Conservation (phyloP, 1,139 yeast species). For the Geotrichum klebahnii region DNA sequence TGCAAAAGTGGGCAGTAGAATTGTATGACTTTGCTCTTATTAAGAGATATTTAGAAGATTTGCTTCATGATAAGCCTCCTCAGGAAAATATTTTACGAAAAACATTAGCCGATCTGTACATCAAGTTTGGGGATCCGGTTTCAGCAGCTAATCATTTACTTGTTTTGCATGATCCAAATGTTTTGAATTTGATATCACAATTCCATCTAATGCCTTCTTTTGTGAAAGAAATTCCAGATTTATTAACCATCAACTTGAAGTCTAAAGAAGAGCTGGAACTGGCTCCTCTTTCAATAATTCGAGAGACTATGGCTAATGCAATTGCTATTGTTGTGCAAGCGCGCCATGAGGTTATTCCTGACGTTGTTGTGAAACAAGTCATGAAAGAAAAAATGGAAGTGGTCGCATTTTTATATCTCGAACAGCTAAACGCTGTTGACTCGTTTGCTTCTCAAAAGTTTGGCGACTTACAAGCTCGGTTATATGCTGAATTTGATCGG, state of each 20-base stretch:
- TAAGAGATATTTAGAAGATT: constrained; percentile 49
- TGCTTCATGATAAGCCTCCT: constrained; percentile 30
- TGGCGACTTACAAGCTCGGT: constrained; percentile 61
- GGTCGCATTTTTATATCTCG: constrained; percentile 57
- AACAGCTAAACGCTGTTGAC: constrained; percentile 53
- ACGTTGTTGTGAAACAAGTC: constrained; percentile 48
- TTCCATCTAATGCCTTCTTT: constrained; percentile 59
- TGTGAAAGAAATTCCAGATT: constrained; percentile 48
- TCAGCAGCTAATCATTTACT: constrained; percentile 63
- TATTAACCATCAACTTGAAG: constrained; percentile 48
- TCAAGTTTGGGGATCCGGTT: constrained; percentile 54
- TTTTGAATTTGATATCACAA: constrained; percentile 54
- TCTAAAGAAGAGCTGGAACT: constrained; percentile 39
- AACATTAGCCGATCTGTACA: constrained; percentile 54
- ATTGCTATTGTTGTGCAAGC: constrained; percentile 58
- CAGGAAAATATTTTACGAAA: constrained; percentile 42
- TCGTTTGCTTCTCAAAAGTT: constrained; percentile 51
- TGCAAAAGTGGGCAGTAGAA: constrained; percentile 57
- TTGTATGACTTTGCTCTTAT: constrained; percentile 51
- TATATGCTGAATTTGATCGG: constrained; percentile 62
- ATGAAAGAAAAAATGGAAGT: constrained; percentile 41
- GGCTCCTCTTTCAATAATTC: constrained; percentile 46
- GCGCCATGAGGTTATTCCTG: constrained; percentile 60
- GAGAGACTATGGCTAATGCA: constrained; percentile 44
- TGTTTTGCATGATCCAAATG: constrained; percentile 50